phyloP scores from a whole-genome alignment of 2,329 filamentous ascomycete species.

The Alternaria incomplexa region DNA sequence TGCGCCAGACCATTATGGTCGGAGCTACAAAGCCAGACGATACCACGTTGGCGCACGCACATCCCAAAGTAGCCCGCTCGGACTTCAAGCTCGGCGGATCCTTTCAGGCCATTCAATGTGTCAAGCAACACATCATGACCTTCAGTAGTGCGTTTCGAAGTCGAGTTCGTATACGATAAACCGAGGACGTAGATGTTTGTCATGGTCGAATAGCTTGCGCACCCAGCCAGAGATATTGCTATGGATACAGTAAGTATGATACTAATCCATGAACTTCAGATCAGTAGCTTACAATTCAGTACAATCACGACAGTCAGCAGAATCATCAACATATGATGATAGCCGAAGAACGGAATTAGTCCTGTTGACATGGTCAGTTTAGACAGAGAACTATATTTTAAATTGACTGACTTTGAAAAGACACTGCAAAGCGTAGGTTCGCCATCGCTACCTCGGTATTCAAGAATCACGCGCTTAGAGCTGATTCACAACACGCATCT shows the following conservation, averaged over 20 bases:
- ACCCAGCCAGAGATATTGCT: not conserved
- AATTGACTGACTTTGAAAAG: not conserved
- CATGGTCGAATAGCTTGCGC: not conserved
- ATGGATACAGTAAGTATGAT: not conserved
- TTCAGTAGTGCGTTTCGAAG: not conserved
- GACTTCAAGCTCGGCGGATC: conserved; percentile 77
- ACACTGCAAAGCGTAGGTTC: not conserved
- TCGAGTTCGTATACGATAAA: not conserved
- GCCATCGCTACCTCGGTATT: not conserved
- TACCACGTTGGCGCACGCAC: conserved; percentile 85
- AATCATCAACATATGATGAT: not conserved
- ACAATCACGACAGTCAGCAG: not conserved
- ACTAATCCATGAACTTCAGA: not conserved
- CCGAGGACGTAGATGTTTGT: not conserved
- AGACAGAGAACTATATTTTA: not conserved
- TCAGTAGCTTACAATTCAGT: not conserved
- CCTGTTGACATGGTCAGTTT: not conserved
- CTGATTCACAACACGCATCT: not conserved
- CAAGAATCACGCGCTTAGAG: not conserved
- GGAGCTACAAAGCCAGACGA: conserved; percentile 89
- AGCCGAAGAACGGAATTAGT: not conserved
- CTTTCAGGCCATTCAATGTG: conserved; percentile 78
- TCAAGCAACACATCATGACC: not conserved
- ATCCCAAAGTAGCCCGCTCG: conserved; percentile 95
- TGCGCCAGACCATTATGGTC: conserved; percentile 70